These are phyloP conservation scores for Coleophoma eucalyptorum DNA, from an alignment of 2,329 filamentous ascomycete genomes.

Conservation along the genomic window DNA sequence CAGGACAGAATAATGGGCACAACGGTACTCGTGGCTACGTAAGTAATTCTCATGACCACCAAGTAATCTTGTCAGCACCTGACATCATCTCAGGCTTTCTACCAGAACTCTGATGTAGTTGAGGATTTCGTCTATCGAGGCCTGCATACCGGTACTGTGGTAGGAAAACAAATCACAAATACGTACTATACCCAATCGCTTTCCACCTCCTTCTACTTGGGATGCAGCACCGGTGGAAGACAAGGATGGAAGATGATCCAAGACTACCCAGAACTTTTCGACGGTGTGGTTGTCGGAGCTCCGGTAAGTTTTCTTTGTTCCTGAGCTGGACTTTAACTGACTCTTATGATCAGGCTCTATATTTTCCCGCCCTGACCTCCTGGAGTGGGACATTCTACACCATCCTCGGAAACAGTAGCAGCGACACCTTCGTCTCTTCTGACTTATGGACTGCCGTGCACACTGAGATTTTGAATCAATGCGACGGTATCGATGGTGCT, in stretches of 20 bases:
- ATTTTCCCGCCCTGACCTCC: slow-evolving; percentile 10
- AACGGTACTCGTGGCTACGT: slow-evolving; percentile 19
- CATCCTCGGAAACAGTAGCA: slow-evolving; percentile 7
- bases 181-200: slow-evolving; percentile 28
- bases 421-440: slow-evolving; percentile 6
- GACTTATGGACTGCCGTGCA: slow-evolving; percentile 16
- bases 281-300: slow-evolving; percentile 36
- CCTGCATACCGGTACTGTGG: slow-evolving; percentile 15
- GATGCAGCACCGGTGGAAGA: slow-evolving; percentile 37
- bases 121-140: slow-evolving; percentile 21
- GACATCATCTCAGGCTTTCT: slow-evolving; percentile 8
- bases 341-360: slow-evolving; percentile 17
- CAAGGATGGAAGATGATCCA: slow-evolving; percentile 38
- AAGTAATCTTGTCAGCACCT: neutral
- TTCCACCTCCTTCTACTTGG: slow-evolving; percentile 33
- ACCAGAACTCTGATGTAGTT: slow-evolving; percentile 17
- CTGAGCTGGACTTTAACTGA: neutral
- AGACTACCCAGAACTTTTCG: slow-evolving; percentile 35
- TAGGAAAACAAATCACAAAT: slow-evolving; percentile 22
- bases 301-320: slow-evolving; percentile 14
- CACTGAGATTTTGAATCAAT: slow-evolving; percentile 29
- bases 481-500: slow-evolving; percentile 35
- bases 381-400: slow-evolving; percentile 13
- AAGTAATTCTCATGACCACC: neutral
- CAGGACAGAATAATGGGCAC: slow-evolving; percentile 21